A percentile compares a stretch with the other conserved stretches of the same genome.
These are phyloP conservation scores for Fusarium cyanostomum DNA, from an alignment of 2,329 filamentous ascomycete genomes.

Conservation along the genomic window DNA sequence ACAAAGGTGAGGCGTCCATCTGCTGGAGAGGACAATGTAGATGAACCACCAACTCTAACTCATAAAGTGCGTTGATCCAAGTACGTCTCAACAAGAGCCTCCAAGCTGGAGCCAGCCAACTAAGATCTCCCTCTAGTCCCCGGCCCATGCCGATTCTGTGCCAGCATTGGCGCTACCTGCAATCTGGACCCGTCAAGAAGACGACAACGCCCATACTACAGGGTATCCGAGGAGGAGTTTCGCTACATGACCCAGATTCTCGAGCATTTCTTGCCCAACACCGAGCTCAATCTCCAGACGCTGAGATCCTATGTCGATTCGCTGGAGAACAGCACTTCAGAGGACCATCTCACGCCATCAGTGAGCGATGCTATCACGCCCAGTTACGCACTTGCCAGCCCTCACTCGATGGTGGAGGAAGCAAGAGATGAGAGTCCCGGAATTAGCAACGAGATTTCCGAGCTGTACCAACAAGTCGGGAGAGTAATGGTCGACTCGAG, in stretches of 20 bases:
- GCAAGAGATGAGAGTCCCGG: not conserved
- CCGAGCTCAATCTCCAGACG: constrained; percentile 11
- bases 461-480: constrained; percentile 5
- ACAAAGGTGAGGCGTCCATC: constrained; percentile 16
- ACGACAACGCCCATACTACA: constrained; percentile 17
- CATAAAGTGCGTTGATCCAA: constrained; percentile 11
- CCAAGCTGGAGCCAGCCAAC: not conserved
- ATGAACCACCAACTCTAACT: too few relatives aligned
- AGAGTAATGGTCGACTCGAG: constrained; percentile 7
- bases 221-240: constrained; percentile 15
- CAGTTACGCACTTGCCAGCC: not conserved
- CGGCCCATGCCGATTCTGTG: constrained; percentile 17
- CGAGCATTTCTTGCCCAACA: constrained; percentile 15
- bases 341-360: not conserved
- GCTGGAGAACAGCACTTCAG: not conserved
- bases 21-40: too few relatives aligned
- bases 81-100: not conserved
- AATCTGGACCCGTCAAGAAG: constrained; percentile 11
- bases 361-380: constrained; percentile 1
- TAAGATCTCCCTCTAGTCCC: constrained; percentile 1
- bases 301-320: constrained; percentile 2
- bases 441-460: constrained; percentile 5
- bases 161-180: constrained; percentile 14
- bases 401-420: not conserved
- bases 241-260: constrained; percentile 21